These are phyloP conservation scores for Bretschneidera sinensis DNA, from an alignment of 345 rosid genomes.

Conservation along the genomic window DNA sequence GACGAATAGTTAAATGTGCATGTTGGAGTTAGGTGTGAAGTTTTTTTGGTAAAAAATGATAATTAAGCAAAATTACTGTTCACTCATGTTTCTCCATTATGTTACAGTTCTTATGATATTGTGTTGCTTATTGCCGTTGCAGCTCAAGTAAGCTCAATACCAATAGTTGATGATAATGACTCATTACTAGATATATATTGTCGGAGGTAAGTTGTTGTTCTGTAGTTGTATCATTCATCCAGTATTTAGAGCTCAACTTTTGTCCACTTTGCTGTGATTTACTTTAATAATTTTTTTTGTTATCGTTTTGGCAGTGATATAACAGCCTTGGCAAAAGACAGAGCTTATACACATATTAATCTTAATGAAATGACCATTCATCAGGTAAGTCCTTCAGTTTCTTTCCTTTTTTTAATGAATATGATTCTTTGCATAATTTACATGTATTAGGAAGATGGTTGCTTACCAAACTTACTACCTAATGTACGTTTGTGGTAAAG, in stretches of 20 bases:
- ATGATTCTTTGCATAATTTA: not conserved
- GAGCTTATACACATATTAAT: slow-evolving; percentile 47
- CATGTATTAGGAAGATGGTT: too few species aligned
- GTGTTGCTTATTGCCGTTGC: slow-evolving; percentile 19
- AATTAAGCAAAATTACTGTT: not conserved
- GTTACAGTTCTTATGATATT: slow-evolving; percentile 10
- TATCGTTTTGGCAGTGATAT: slow-evolving; percentile 44
- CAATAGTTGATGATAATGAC: slow-evolving; percentile 69
- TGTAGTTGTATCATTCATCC: slow-evolving; percentile 5
- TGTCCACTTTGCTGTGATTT: not conserved
- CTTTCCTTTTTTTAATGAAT: too few species aligned
- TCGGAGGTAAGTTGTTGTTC: slow-evolving; percentile 44
- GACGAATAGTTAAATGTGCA: not conserved
- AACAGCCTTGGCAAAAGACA: slow-evolving; percentile 71
- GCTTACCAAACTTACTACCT: too few species aligned
- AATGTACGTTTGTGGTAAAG: too few species aligned
- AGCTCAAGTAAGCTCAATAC: slow-evolving; percentile 62
- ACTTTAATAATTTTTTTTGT: not conserved
- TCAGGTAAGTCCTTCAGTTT: slow-evolving; percentile 29
- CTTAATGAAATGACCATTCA: slow-evolving; percentile 50
- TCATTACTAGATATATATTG: slow-evolving; percentile 61
- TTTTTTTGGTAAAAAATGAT: not conserved
- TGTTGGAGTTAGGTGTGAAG: not conserved
- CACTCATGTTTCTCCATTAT: not conserved
- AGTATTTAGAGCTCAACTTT: not conserved